Conservation (phyloP, 768 basidiomycete genomes). For the Clavaria fumosa region DNA sequence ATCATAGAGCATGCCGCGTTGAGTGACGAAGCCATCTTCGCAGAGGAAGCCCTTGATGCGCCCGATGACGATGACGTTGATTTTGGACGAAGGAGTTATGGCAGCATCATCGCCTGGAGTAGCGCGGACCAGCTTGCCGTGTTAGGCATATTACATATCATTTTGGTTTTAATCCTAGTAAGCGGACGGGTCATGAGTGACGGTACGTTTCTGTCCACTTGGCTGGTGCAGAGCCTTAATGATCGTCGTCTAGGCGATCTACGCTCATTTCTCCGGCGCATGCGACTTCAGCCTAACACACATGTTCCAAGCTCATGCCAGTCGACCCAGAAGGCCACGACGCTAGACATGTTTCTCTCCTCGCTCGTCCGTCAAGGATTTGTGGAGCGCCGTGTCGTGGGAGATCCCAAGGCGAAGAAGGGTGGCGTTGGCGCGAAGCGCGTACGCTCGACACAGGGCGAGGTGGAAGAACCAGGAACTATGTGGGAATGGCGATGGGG, state of each 20-base stretch:
- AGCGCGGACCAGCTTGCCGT: constrained; percentile 47
- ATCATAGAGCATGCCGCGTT: constrained; percentile 48
- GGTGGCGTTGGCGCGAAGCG: constrained; percentile 33
- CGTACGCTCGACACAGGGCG: constrained; percentile 31
- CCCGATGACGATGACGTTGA: constrained; percentile 38
- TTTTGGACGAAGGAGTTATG: constrained; percentile 31
- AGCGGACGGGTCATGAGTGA: constrained; percentile 62
- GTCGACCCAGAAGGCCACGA: constrained; percentile 35
- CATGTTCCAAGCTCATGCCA: no score
- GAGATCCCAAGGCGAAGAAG: constrained; percentile 27
- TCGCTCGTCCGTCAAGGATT: constrained; percentile 57
- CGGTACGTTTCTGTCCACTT: constrained; percentile 29
- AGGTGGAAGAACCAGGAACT: constrained; percentile 18
- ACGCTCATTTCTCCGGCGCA: constrained; percentile 48
- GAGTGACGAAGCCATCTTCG: constrained; percentile 37
- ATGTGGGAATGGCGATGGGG: constrained; percentile 56
- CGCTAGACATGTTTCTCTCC: constrained; percentile 52
- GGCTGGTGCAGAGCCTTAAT: constrained; percentile 1
- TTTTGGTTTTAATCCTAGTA: constrained; percentile 75
- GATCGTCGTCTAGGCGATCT: constrained; percentile 43
- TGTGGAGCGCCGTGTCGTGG: constrained; percentile 49
- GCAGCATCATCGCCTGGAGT: constrained; percentile 64
- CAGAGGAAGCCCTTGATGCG: constrained; percentile 31
- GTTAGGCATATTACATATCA: constrained; percentile 63
- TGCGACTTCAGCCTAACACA: no score